Evolutionary conservation across 495 filamentous ascomycete species (phyloP).

Genomic region (Neurospora sp.): DNA sequence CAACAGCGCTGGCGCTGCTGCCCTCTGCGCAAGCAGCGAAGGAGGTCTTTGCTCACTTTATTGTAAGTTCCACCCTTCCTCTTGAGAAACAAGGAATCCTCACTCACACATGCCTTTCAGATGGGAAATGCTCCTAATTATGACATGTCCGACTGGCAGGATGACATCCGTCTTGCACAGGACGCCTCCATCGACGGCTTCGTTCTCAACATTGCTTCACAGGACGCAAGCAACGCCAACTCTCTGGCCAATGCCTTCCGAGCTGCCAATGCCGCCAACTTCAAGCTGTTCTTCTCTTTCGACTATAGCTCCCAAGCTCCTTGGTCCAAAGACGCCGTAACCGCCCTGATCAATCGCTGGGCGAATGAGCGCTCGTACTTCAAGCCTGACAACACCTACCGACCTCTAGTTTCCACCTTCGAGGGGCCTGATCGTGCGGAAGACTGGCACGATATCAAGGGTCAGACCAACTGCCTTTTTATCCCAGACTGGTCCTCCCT

Average conservation of each 20-base stretch:
- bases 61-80: slow-evolving; percentile 2
- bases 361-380: slow-evolving; percentile 38
- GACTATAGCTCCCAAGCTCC: slow-evolving; percentile 38
- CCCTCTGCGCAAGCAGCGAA: slow-evolving; percentile 9
- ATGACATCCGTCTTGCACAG: slow-evolving; percentile 46
- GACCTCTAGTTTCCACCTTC: slow-evolving; percentile 41
- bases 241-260: slow-evolving; percentile 41
- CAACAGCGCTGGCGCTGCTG: not conserved
- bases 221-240: slow-evolving; percentile 34
- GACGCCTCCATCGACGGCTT: slow-evolving; percentile 47
- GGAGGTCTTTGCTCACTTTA: slow-evolving; percentile 18
- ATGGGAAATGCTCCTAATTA: slow-evolving; percentile 28
- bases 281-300: slow-evolving; percentile 55
- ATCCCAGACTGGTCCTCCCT: slow-evolving; percentile 24
- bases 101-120: not conserved
- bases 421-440: slow-evolving; percentile 31
- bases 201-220: slow-evolving; percentile 45
- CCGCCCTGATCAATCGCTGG: slow-evolving; percentile 36
- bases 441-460: slow-evolving; percentile 24
- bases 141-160: slow-evolving; percentile 40
- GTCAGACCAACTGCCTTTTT: slow-evolving; percentile 17
- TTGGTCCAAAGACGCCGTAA: slow-evolving; percentile 30
- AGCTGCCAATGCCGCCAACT: slow-evolving; percentile 42
- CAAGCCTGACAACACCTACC: slow-evolving; percentile 31
- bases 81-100: not conserved